Evolutionary conservation across 225 moss, liverwort and hornwort species (phyloP), one percentile per base, ranked within the genome.

Genomic region (Pseudisothecium myosuroides): DNA sequence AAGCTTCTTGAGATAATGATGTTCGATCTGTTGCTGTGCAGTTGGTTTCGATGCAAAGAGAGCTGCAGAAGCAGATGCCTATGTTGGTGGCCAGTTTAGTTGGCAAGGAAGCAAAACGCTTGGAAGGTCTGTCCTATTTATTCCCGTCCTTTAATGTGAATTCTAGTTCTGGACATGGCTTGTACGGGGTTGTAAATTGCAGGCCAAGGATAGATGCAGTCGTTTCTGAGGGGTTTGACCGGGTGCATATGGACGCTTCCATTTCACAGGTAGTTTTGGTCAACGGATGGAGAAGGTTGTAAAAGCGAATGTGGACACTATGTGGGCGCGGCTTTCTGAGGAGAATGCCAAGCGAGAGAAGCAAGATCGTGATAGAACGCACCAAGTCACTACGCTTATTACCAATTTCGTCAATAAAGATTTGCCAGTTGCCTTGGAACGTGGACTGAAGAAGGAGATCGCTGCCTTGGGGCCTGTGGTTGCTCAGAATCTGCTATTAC

Each of bases 311-410:
- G 81, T 92, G 84, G 97, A 97, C 66, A 89, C 90, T 27, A 94
- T 96, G 94, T 95, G 95, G 93, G 88, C 92, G 23, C 94, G 97
- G 37, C 90, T 97, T 62, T 93, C 94, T 88, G 97, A 97, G 37
- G 97, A 97, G 79, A 95, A 90, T 84, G 92, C 80, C n/a, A 96
- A 96, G 88, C 90, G 94, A 54, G 97, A 97, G 47, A 97, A 97
- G 76, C 83, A 92, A 67, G 97, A 97, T 69, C 91, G 95, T 81
- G 97, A 97, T 47, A 94, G 95, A 73, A 89, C 91, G 76, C 94
- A 95, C 82, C 97, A 96, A 75, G 83, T 97, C 85, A 93, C 93
- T 4, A 88, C 69, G 47, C 82, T 90, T 63, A 71, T 93, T 15
- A 87, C 68, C 69, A 86, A 89, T 79, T 89, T 93, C 87, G 87